Base-by-base conservation (phyloP, 1,139 yeast genomes). In the Hyphopichia khmerensis region DNA sequence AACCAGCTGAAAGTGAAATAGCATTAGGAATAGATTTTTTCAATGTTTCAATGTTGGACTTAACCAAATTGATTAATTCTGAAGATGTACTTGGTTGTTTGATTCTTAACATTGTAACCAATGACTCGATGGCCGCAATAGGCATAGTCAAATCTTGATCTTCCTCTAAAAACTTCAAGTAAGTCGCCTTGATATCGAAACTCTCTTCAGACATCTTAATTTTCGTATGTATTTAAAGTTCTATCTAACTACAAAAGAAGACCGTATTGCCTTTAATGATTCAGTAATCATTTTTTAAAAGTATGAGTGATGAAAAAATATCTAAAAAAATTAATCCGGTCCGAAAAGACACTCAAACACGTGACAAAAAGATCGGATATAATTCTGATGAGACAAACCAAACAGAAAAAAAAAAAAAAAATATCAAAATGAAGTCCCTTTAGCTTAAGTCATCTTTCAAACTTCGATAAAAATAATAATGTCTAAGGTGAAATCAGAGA, bases 131-230 rank as follows among this genome's bases (percentile, higher is more conserved):
- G 40, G 99, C 99, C 40, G 99, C 99, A 34, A 95, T 88, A 4
- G 99, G 99, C 98, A 91, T 95, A 11, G 99, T 91, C 84, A 95
- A 87, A 43, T 93, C 98, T 19, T 87, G 76, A 64, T 93, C 97
- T 44, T 90, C 96, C 50, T 78, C 80, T 46, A 93, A 72, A 62
- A 88, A 90, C 61, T 79, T 78, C 48, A 87, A 75, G 60, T 93
- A 93, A 0, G 93, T 81, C 52, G 80, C 74, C 40, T 85, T 89
- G 51, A 93, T 89, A 61, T 90, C 95, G 57, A 91, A 89, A 13
- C 29, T 11, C 14, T 37, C 39, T 15, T 37, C 33, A 10, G 39
- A 16, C 39, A 36, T 36, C n/a, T 4, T 36, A 17, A 4, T n/a
- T 13, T 29, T 4, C n/a, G 17, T 14, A 14, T 29, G 4, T 29